phyloP scores from a whole-genome alignment of 345 rosid species.

The Brassica rapa region DNA sequence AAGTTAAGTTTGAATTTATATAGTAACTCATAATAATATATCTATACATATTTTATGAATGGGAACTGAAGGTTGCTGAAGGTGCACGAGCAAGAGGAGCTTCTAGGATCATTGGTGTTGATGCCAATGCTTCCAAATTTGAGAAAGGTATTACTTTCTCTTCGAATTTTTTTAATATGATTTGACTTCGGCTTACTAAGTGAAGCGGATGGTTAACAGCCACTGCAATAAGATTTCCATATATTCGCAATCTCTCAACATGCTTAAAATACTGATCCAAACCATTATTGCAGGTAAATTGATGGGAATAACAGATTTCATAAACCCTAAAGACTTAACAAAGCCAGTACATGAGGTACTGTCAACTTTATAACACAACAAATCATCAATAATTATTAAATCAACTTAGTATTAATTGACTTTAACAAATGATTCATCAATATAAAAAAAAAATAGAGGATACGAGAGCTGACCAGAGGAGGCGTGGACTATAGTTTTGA shows the following conservation, averaged over 20 bases:
- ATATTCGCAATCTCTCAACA: not conserved
- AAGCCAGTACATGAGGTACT: not conserved
- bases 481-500: conserved; percentile 71
- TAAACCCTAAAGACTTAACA: conserved; percentile 35
- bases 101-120: conserved; percentile 64
- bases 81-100: conserved; percentile 71
- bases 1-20: not conserved
- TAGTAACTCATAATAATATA: not conserved
- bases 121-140: conserved; percentile 54
- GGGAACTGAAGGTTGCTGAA: conserved; percentile 53
- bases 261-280: not conserved
- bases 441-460: conserved; percentile 46
- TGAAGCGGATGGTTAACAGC: not conserved
- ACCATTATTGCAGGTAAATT: conserved; percentile 3
- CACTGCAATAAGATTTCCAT: not conserved
- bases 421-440: not conserved
- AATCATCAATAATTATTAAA: not conserved
- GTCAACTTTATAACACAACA: not conserved
- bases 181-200: not conserved
- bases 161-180: not conserved
- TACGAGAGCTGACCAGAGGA: conserved; percentile 54
- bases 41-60: conserved; percentile 2
- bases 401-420: not conserved
- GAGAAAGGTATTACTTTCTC: conserved; percentile 43
- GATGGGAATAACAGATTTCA: conserved; percentile 41